Evolutionary conservation across 768 basidiomycete genomes (phyloP), one percentile per base, ranked within the genome.

Genomic region (Leccinum arenicola): DNA sequence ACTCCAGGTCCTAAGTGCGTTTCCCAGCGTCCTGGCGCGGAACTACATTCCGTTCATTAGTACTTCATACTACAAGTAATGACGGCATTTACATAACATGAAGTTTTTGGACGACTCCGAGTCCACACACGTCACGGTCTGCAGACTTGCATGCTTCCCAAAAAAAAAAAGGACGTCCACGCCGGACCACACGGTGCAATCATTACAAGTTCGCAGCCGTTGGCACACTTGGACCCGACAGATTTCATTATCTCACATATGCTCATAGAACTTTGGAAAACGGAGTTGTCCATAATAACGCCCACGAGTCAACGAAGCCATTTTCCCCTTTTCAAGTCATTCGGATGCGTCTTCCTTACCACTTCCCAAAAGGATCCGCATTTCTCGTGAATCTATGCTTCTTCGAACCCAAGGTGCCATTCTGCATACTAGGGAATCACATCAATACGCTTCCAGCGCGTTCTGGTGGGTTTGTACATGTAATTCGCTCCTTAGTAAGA

Each of bases 291-390:
- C 55, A 40, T n/a, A 40, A 40, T 45, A 23, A 50, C 43, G 45
- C 55, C n/a, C 51, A 59, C 60, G 52, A 38, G 56, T 43, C 53
- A 11, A 52, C 58, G 48, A 54, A 53, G 58, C 29, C 56, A 61
- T 54, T 25, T 58, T 12, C 23, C 52, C 50, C n/a, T n/a, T n/a
- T n/a, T n/a, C 40, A 10, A 43, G 40, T 43, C 31, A 55, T 61
- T 48, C 38, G 57, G 27, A 35, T 27, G 53, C 19, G 45, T 55
- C 51, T 58, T 10, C 50, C n/a, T n/a, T 19, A 6, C 3, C 23
- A 21, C 69, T 69, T 69, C 68, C 19, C 65, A 40, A 61, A 54
- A 57, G 50, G 68, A 69, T 69, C 67, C 67, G 33, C 68, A 36
- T 47, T 29, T 33, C 33, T 15, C 48, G 21, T 50, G 45, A 52